Conservation (phyloP, 2,329 filamentous ascomycete genomes). For the Aureobasidium sp. region DNA sequence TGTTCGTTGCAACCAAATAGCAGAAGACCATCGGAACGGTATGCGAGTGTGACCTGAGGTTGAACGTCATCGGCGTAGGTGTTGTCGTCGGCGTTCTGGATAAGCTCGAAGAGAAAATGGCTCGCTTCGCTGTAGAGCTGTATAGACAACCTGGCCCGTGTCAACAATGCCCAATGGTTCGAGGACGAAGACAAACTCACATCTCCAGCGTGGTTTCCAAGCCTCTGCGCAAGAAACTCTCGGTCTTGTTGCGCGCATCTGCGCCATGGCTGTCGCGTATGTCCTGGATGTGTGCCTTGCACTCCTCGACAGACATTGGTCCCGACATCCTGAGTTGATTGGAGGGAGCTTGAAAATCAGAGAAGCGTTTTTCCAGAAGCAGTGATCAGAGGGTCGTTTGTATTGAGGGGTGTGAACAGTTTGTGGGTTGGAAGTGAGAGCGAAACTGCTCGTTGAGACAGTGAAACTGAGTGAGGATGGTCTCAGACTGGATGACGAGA, state of each 20-base stretch:
- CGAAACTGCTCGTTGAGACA: too few relatives aligned
- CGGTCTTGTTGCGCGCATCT: neutral
- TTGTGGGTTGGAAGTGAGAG: too few relatives aligned
- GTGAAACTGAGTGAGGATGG: too few relatives aligned
- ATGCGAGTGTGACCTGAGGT: slow-evolving; percentile 23
- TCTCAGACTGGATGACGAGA: too few relatives aligned
- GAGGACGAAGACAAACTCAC: neutral
- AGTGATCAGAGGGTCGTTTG: too few relatives aligned
- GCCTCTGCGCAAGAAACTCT: neutral
- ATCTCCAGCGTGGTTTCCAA: neutral
- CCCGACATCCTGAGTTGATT: neutral
- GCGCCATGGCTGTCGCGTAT: slow-evolving; percentile 1
- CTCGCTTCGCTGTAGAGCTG: slow-evolving; percentile 28
- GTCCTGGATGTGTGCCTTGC: neutral
- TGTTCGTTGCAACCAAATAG: slow-evolving; percentile 40
- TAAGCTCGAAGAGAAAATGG: slow-evolving; percentile 44
- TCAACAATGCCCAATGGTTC: neutral
- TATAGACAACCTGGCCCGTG: neutral
- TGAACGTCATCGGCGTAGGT: slow-evolving; percentile 21
- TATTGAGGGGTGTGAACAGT: too few relatives aligned
- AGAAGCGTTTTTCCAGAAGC: too few relatives aligned
- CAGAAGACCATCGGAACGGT: slow-evolving; percentile 21
- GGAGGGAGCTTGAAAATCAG: neutral
- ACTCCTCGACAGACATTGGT: neutral
- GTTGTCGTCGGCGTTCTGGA: slow-evolving; percentile 50